A percentile compares a stretch with the other conserved stretches of the same genome.
phyloP scores from a whole-genome alignment of 164 flowering plant genomes.

The Annona cherimola region DNA sequence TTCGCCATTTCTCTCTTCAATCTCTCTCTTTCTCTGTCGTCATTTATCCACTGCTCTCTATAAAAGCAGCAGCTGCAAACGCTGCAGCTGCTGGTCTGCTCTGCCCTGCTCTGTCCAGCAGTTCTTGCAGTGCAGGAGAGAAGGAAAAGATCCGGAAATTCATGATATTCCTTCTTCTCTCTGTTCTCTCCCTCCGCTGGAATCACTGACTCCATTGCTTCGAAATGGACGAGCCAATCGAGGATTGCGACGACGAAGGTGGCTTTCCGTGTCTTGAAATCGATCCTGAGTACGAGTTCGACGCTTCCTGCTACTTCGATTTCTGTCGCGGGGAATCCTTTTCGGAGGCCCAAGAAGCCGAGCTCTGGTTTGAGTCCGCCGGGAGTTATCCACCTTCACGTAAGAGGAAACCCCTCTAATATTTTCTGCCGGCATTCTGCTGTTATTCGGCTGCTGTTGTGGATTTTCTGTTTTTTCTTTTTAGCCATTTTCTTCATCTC shows the following conservation, averaged over 20 bases:
- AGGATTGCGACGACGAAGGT: constrained; percentile 16
- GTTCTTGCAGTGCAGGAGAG: background rate
- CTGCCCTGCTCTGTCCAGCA: no score
- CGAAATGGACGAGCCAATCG: constrained; percentile 50
- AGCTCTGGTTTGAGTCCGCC: constrained; percentile 70
- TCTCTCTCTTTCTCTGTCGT: background rate
- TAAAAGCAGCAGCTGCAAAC: background rate
- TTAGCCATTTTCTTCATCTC: background rate
- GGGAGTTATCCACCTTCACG: constrained; percentile 64
- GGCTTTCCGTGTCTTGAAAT: constrained; percentile 39
- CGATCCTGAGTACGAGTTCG: constrained; percentile 85
- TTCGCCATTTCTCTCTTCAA: constrained; percentile 15
- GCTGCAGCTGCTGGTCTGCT: background rate
- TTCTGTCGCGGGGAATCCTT: constrained; percentile 52
- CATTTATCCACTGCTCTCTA: background rate
- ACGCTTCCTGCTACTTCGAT: constrained; percentile 64
- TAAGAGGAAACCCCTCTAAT: constrained; percentile 17
- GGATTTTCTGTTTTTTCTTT: background rate
- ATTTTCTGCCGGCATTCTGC: background rate
- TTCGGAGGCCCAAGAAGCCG: constrained; percentile 49
- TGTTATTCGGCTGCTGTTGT: background rate
- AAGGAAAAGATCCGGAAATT: constrained; percentile 9
- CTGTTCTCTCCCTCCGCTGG: background rate
- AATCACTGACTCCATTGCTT: background rate
- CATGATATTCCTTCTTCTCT: background rate